These are phyloP conservation scores for Exophiala dermatitidis DNA, from an alignment of 2,329 filamentous ascomycete genomes.

Conservation along the genomic window DNA sequence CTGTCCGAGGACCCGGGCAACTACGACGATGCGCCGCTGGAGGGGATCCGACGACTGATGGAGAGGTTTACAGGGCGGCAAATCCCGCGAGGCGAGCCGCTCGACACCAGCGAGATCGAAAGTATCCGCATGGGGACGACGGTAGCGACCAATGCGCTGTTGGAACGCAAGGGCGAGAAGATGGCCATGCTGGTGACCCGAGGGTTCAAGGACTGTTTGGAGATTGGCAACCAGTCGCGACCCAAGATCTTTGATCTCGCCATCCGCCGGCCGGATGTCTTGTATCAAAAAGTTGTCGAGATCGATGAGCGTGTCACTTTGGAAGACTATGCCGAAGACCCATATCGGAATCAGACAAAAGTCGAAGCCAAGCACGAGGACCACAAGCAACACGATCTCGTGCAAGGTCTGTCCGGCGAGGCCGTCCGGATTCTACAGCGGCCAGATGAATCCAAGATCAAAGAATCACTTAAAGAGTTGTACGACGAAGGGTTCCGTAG, in stretches of 20 bases:
- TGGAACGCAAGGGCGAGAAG: slow-evolving; percentile 83
- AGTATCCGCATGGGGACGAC: slow-evolving; percentile 95
- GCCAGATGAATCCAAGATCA: slow-evolving; percentile 49
- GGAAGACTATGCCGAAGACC: slow-evolving; percentile 88
- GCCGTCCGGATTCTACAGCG: slow-evolving; percentile 61
- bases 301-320: slow-evolving; percentile 84
- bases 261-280: slow-evolving; percentile 76
- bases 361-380: slow-evolving; percentile 46
- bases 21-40: slow-evolving; percentile 83
- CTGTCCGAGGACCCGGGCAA: slow-evolving; percentile 85
- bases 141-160: slow-evolving; percentile 82
- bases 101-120: slow-evolving; percentile 78
- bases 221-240: slow-evolving; percentile 83
- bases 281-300: slow-evolving; percentile 82
- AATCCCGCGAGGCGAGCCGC: slow-evolving; percentile 68
- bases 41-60: slow-evolving; percentile 82
- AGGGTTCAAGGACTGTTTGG: slow-evolving; percentile 79
- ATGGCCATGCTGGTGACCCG: slow-evolving; percentile 82
- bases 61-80: slow-evolving; percentile 66
- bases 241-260: slow-evolving; percentile 87
- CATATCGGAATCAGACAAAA: slow-evolving; percentile 54
- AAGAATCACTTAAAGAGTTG: slow-evolving; percentile 57
- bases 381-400: slow-evolving; percentile 40
- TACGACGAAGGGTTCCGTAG: slow-evolving; percentile 66
- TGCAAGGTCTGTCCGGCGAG: slow-evolving; percentile 67